Percentiles rank a stretch among this genome's conserved stretches.
Evolutionary conservation across 768 basidiomycete species (phyloP).

Genomic region (Inosperma sp.): DNA sequence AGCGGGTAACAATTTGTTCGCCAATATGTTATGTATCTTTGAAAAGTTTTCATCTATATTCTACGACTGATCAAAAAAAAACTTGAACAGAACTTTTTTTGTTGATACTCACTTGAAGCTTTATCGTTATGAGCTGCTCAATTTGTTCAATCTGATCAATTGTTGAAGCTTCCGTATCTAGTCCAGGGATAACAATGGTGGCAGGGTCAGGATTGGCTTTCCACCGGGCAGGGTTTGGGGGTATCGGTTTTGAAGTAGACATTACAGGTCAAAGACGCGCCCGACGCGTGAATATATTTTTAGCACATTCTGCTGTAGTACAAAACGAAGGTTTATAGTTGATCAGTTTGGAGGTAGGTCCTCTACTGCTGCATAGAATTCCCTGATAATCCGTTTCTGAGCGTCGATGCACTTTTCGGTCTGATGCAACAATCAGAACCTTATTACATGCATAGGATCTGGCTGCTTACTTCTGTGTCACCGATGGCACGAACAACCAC

Average conservation of each 20-base stretch:
- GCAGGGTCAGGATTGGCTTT: slow-evolving; percentile 58
- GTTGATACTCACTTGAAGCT: slow-evolving; percentile 64
- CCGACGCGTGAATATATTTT: background rate
- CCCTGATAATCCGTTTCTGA: slow-evolving; percentile 75
- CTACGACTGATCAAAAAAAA: too few relatives aligned
- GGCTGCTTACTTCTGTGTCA: slow-evolving; percentile 40
- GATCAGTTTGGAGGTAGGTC: slow-evolving; percentile 59
- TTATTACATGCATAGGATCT: background rate
- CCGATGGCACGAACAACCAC: slow-evolving; percentile 70
- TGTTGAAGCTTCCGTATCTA: slow-evolving; percentile 63
- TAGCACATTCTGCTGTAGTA: too few relatives aligned
- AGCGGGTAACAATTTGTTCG: slow-evolving; percentile 76
- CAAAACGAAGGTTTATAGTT: background rate
- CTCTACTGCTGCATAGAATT: slow-evolving; percentile 80
- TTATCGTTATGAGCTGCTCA: slow-evolving; percentile 90
- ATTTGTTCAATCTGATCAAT: slow-evolving; percentile 91
- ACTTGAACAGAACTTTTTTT: background rate
- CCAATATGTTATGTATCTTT: slow-evolving; percentile 79
- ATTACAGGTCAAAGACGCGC: background rate
- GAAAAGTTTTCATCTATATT: slow-evolving; percentile 94
- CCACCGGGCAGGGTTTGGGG: slow-evolving; percentile 58
- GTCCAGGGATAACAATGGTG: slow-evolving; percentile 63
- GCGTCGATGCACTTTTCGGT: slow-evolving; percentile 62
- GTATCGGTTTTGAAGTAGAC: slow-evolving; percentile 1
- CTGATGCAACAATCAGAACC: slow-evolving; percentile 21